Evolutionary conservation across 2,329 filamentous ascomycete genomes (phyloP).

Genomic region (Ceratocystis papillata): DNA sequence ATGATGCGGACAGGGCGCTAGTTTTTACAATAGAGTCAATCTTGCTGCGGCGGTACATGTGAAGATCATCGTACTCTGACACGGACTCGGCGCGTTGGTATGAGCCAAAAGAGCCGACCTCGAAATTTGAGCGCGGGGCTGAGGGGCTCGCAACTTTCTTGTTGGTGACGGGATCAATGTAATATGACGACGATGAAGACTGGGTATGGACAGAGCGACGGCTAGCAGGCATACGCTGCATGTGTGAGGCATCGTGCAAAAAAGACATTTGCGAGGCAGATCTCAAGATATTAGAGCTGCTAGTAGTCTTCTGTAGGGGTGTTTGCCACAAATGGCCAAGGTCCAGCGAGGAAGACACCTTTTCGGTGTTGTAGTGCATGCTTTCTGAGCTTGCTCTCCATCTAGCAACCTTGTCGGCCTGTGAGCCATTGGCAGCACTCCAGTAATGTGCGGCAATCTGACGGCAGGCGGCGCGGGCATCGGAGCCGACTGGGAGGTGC

Average conservation of each 20-base stretch:
- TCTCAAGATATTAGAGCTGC: slow-evolving; percentile 19
- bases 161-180: slow-evolving; percentile 14
- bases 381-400: slow-evolving; percentile 24
- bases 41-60: slow-evolving; percentile 33
- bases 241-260: slow-evolving; percentile 12
- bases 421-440: slow-evolving; percentile 22
- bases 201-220: slow-evolving; percentile 20
- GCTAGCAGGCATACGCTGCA: slow-evolving; percentile 16
- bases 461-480: slow-evolving; percentile 21
- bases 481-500: slow-evolving; percentile 23
- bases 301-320: slow-evolving; percentile 22
- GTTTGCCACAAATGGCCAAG: slow-evolving; percentile 23
- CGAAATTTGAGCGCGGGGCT: slow-evolving; percentile 10
- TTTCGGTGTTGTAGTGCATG: slow-evolving; percentile 20
- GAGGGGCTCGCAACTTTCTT: background rate
- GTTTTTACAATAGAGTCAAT: slow-evolving; percentile 27
- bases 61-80: slow-evolving; percentile 31
- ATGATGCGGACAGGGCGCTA: slow-evolving; percentile 23
- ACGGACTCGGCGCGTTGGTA: slow-evolving; percentile 25
- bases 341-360: slow-evolving; percentile 13
- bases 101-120: slow-evolving; percentile 29
- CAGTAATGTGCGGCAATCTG: slow-evolving; percentile 24
- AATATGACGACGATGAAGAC: background rate
- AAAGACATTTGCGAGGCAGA: slow-evolving; percentile 22
- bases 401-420: slow-evolving; percentile 22